Conservation (phyloP, 2,329 filamentous ascomycete genomes). For the Alternaria longipes region DNA sequence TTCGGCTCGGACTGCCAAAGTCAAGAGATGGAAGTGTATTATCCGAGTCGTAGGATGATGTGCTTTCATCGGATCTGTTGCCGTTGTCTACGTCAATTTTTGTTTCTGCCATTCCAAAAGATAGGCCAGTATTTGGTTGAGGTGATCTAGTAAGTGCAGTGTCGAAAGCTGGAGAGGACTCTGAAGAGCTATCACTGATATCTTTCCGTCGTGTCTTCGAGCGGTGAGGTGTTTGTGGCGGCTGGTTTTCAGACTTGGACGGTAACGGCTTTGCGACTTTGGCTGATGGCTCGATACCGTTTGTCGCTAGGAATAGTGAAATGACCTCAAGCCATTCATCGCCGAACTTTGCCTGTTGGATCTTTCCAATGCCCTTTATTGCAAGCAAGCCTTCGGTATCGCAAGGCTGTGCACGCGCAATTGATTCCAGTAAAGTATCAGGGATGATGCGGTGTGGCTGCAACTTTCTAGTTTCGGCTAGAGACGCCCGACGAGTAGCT, state of each 20-base stretch:
- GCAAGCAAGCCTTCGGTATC: conserved; percentile 27
- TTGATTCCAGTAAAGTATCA: conserved; percentile 32
- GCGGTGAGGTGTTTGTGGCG: conserved; percentile 9
- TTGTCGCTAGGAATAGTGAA: conserved; percentile 19
- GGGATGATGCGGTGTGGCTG: conserved; percentile 27
- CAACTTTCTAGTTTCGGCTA: conserved; percentile 25
- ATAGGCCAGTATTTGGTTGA: conserved; percentile 27
- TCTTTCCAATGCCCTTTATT: conserved; percentile 39
- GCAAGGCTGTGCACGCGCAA: conserved; percentile 37
- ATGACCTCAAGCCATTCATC: conserved; percentile 40
- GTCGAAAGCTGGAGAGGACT: conserved; percentile 37
- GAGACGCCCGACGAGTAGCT: conserved; percentile 23
- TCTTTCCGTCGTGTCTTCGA: background rate
- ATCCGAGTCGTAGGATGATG: conserved; percentile 17
- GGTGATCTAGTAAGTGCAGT: conserved; percentile 25
- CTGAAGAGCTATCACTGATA: conserved; percentile 14
- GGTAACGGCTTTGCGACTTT: background rate
- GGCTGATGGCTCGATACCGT: conserved; percentile 5
- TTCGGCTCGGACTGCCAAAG: conserved; percentile 22
- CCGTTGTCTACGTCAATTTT: conserved; percentile 20
- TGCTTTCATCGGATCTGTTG: background rate
- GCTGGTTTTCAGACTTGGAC: background rate
- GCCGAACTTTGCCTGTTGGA: conserved; percentile 35
- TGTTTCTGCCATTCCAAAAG: conserved; percentile 35
- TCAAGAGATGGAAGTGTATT: conserved; percentile 26